Evolutionary conservation across 2,329 filamentous ascomycete genomes (phyloP), one percentile per base, ranked within the genome.

Genomic region (Eurotiales sp.): DNA sequence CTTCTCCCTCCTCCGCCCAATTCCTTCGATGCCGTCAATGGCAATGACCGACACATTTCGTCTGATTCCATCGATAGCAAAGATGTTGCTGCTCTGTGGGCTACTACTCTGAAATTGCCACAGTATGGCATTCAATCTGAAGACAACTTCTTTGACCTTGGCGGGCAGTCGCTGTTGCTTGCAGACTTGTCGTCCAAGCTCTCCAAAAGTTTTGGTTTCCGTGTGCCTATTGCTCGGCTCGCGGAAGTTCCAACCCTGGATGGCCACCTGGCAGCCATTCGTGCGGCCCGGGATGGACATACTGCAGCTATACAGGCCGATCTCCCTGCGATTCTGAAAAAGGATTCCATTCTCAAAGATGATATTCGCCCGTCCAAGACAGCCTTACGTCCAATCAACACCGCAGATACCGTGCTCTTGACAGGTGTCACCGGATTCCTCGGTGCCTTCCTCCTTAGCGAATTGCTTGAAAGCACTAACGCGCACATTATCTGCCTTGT

Each of bases 61-160:
- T 79, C 86, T 56, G 83, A 84, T 52, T 81, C 82, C 12, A 84
- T 90, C 59, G 79, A 77, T 55, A 77, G 85, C 50, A 79, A 86
- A 44, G 81, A 83, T 14, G 82, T 92, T 30, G 81, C 85, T 12
- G 81, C 85, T 58, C 77, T 86, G 49, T 92, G 88, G 88, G 85
- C 87, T 2, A 76, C 81, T 2, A 81, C 84, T 22, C 75, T 92
- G 12, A 83, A 85, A 55, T 79, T 86, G n/a, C 78, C 85, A 0
- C 71, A 76, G 8, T 77, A 70, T 36, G 75, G 79, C 17, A 80
- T 91, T 21, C 86, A 85, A 47, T 62, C 79, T 1, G 83, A 88
- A 55, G 84, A 89, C 64, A 86, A 84, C 65, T 92, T 92, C 68
- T 92, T 91, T 64, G 88, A 91, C 54, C 73, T 92, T 1, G 88